phyloP scores from a whole-genome alignment of 2,329 filamentous ascomycete genomes.

The Aspergillus ochraceoroseus region DNA sequence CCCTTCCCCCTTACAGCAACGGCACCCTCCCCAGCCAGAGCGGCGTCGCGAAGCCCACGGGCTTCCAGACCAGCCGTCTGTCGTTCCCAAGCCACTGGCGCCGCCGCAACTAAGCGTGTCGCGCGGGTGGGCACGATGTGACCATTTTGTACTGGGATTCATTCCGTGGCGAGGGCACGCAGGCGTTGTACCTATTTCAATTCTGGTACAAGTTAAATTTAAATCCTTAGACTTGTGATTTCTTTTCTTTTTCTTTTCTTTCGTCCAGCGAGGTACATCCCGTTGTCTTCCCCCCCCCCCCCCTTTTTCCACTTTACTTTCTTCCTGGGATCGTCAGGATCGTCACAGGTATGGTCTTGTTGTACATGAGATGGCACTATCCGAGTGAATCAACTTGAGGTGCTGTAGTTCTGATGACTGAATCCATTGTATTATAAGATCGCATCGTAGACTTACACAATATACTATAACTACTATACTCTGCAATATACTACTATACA shows the following conservation, averaged over 20 bases:
- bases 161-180: conserved; percentile 22
- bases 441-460: too few relatives aligned
- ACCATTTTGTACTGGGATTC: conserved; percentile 19
- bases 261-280: conserved; percentile 2
- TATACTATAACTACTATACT: too few relatives aligned
- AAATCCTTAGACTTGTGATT: conserved; percentile 12
- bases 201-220: conserved; percentile 23
- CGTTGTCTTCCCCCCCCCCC: neutral
- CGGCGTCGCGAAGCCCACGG: conserved; percentile 23
- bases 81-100: conserved; percentile 25
- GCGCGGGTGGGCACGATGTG: conserved; percentile 2
- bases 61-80: conserved; percentile 31
- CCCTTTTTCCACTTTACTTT: too few relatives aligned
- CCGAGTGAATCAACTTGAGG: neutral
- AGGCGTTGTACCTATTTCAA: conserved; percentile 27
- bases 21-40: conserved; percentile 18
- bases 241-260: conserved; percentile 12
- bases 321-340: neutral
- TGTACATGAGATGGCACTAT: conserved; percentile 11
- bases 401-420: too few relatives aligned
- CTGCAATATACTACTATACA: neutral
- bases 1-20: conserved; percentile 18
- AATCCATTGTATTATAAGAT: too few relatives aligned
- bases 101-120: conserved; percentile 23
- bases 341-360: conserved; percentile 11